Evolutionary conservation across 164 flowering plant species (phyloP).

Genomic region (Annona cherimola): DNA sequence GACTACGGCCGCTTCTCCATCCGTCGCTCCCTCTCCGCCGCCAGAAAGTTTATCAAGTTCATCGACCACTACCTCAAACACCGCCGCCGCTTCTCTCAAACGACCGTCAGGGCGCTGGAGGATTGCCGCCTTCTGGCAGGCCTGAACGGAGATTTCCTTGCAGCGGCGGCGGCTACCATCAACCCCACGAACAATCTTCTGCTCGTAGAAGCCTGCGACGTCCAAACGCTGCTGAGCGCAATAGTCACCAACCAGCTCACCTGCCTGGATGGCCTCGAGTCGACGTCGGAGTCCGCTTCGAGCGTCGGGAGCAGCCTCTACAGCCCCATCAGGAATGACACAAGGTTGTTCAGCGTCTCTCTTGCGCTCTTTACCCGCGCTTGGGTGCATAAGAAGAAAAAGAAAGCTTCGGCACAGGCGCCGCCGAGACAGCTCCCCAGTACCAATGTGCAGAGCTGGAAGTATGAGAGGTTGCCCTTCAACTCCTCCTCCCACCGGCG

Average conservation of each 20-base stretch:
- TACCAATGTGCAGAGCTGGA: neutral
- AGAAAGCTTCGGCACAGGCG: neutral
- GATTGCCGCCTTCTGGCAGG: constrained; percentile 26
- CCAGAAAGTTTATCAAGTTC: constrained; percentile 16
- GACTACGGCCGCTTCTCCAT: constrained; percentile 30
- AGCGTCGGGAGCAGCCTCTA: constrained; percentile 5
- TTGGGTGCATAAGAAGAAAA: constrained; percentile 13
- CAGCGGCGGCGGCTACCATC: constrained; percentile 9
- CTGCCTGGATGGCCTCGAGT: constrained; percentile 25
- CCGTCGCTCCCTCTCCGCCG: constrained; percentile 14
- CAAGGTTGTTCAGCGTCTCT: constrained; percentile 20
- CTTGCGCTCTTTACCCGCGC: constrained; percentile 21
- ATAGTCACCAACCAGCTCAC: constrained; percentile 33
- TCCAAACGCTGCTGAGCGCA: constrained; percentile 33
- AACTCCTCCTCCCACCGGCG: constrained; percentile 12
- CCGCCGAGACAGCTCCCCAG: constrained; percentile 4
- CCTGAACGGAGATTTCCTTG: constrained; percentile 25
- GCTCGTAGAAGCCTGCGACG: constrained; percentile 13
- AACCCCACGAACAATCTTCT: constrained; percentile 11
- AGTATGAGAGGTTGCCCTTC: constrained; percentile 10
- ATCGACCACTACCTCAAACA: constrained; percentile 18
- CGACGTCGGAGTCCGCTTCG: constrained; percentile 4
- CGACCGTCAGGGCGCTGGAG: constrained; percentile 24
- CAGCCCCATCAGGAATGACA: constrained; percentile 15
- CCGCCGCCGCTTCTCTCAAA: constrained; percentile 5